These are phyloP conservation scores for Colletotrichum theobromicola DNA, from an alignment of 2,329 filamentous ascomycete genomes.

Conservation along the genomic window DNA sequence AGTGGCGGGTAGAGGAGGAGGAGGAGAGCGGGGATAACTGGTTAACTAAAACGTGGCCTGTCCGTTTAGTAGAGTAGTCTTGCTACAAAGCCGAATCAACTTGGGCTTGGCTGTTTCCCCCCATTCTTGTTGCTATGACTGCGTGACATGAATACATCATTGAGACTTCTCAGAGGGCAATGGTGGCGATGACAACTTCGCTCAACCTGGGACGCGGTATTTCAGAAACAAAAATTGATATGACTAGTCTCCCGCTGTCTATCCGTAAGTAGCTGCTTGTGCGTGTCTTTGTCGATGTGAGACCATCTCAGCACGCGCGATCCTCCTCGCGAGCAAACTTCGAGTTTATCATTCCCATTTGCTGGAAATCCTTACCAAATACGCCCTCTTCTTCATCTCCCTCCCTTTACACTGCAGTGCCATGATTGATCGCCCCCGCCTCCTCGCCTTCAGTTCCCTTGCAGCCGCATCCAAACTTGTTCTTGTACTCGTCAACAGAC, in stretches of 20 bases:
- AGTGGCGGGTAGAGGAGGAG: not conserved
- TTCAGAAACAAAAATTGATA: not conserved
- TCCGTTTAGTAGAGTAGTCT: not conserved
- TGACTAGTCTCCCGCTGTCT: not conserved
- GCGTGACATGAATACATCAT: not conserved
- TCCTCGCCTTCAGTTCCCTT: slow-evolving; percentile 23
- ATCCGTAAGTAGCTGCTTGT: not conserved
- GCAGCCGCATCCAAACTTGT: slow-evolving; percentile 70
- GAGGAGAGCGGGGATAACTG: not conserved
- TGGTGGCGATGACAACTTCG: not conserved
- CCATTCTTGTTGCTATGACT: not conserved
- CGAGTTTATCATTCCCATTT: not conserved
- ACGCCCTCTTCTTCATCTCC: not conserved
- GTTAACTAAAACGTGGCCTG: not conserved
- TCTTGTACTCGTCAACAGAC: slow-evolving; percentile 61
- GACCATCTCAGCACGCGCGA: not conserved
- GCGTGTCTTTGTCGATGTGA: not conserved
- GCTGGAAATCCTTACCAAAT: not conserved
- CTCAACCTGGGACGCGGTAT: not conserved
- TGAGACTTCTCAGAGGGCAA: not conserved
- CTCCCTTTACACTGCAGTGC: not conserved
- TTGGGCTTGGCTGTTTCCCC: not conserved
- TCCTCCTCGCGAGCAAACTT: not conserved
- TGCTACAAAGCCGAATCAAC: slow-evolving; percentile 12
- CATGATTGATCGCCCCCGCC: not conserved